Conservation (phyloP, 1,139 yeast genomes). For the Candida tropicalis region DNA sequence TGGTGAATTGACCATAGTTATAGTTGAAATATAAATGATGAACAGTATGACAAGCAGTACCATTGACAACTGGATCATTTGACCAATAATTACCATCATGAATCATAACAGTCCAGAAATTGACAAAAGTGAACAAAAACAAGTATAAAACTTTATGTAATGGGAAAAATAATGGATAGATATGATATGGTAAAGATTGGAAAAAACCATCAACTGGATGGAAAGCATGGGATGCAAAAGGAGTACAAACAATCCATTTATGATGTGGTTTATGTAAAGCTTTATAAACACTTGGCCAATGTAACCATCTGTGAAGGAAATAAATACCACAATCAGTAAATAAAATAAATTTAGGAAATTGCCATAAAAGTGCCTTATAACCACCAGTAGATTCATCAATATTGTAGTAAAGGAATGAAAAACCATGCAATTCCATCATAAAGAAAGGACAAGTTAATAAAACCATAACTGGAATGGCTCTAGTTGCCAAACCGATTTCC, state of each 20-base stretch:
- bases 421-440: conserved; percentile 78
- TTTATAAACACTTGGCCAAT: conserved; percentile 88
- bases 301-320: conserved; percentile 87
- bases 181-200: conserved; percentile 91
- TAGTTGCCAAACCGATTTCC: conserved; percentile 76
- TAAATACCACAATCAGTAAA: conserved; percentile 94
- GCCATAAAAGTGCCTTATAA: conserved; percentile 62
- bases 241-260: conserved; percentile 98
- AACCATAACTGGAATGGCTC: conserved; percentile 90
- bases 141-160: conserved; percentile 85
- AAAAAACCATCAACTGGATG: conserved; percentile 96
- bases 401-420: conserved; percentile 73
- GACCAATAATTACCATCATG: conserved; percentile 97
- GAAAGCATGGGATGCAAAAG: conserved; percentile 98
- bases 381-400: conserved; percentile 69
- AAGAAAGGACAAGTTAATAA: conserved; percentile 88
- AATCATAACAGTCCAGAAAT: conserved; percentile 98
- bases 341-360: conserved; percentile 76
- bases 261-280: conserved; percentile 96
- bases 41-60: conserved; percentile 97
- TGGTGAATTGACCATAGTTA: conserved; percentile 97
- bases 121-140: conserved; percentile 81
- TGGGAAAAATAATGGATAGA: conserved; percentile 90
- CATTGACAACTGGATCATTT: conserved; percentile 91
- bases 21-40: conserved; percentile 96